phyloP scores from a whole-genome alignment of 2,329 filamentous ascomycete species.

The Diaporthe sp. region DNA sequence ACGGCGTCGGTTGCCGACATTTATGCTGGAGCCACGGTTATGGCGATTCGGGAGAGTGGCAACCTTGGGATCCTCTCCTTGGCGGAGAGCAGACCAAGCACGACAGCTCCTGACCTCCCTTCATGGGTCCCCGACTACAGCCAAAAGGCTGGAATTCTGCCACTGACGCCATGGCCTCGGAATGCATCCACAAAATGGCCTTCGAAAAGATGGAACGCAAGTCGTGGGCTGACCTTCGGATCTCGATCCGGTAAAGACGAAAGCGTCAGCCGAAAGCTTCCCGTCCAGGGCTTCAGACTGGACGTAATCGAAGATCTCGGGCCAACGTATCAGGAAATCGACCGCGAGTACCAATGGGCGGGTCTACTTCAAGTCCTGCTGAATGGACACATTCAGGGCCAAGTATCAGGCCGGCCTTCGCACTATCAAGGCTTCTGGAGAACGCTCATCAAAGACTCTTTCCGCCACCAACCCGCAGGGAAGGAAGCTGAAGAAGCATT shows the following conservation, averaged over 20 bases:
- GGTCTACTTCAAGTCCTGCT: neutral
- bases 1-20: neutral
- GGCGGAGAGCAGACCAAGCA: neutral
- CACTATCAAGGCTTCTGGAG: neutral
- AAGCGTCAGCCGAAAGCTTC: neutral
- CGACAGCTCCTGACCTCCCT: neutral
- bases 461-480: neutral
- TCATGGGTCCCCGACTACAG: constrained; percentile 13
- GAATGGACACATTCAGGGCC: neutral
- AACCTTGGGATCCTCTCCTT: neutral
- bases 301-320: neutral
- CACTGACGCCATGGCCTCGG: neutral
- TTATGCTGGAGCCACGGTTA: neutral
- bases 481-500: constrained; percentile 7
- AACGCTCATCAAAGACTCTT: constrained; percentile 7
- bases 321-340: neutral
- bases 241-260: no score
- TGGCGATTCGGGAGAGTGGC: neutral
- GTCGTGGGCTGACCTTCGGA: neutral
- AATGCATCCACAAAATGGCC: neutral
- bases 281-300: neutral
- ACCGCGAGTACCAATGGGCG: neutral
- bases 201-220: neutral
- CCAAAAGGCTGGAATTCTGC: neutral
- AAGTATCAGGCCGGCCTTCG: neutral